These are phyloP conservation scores for Candida sp. DNA, from an alignment of 1,139 yeast genomes.

Conservation along the genomic window DNA sequence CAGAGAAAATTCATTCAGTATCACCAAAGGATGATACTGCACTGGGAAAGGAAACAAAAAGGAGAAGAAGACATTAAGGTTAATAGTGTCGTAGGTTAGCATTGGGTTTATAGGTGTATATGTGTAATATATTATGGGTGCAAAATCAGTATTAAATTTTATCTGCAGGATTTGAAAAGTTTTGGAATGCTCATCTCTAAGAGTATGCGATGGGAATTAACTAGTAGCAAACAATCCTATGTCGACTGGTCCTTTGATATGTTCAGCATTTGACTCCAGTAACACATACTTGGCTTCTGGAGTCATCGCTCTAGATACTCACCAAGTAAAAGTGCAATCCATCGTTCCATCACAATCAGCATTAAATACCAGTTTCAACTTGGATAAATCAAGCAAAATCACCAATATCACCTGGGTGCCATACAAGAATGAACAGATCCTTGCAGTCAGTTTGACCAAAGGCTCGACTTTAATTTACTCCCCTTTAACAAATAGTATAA, in stretches of 20 bases:
- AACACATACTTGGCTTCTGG: conserved; percentile 66
- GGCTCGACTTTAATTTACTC: conserved; percentile 68
- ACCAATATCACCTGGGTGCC: conserved; percentile 58
- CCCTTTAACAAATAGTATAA: conserved; percentile 58
- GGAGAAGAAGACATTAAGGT: background rate
- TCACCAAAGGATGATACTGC: background rate
- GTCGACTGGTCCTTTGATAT: conserved; percentile 21
- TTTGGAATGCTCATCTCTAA: conserved; percentile 1
- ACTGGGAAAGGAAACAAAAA: background rate
- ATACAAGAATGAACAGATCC: conserved; percentile 33
- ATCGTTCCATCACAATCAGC: conserved; percentile 32
- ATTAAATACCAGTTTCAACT: conserved; percentile 39
- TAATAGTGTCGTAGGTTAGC: background rate
- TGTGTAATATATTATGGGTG: background rate
- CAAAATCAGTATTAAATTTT: too few relatives aligned
- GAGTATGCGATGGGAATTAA: background rate
- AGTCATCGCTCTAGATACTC: conserved; percentile 68
- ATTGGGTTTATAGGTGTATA: background rate
- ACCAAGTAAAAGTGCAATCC: conserved; percentile 66
- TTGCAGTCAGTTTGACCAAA: conserved; percentile 64
- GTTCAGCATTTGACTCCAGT: conserved; percentile 50
- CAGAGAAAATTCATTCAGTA: background rate
- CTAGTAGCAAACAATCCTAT: background rate
- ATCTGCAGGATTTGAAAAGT: background rate
- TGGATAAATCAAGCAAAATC: conserved; percentile 55